Evolutionary conservation across 129 eudicot species (phyloP), one percentile per base, ranked within the genome.

Genomic region (Smallanthus sonchifolius): DNA sequence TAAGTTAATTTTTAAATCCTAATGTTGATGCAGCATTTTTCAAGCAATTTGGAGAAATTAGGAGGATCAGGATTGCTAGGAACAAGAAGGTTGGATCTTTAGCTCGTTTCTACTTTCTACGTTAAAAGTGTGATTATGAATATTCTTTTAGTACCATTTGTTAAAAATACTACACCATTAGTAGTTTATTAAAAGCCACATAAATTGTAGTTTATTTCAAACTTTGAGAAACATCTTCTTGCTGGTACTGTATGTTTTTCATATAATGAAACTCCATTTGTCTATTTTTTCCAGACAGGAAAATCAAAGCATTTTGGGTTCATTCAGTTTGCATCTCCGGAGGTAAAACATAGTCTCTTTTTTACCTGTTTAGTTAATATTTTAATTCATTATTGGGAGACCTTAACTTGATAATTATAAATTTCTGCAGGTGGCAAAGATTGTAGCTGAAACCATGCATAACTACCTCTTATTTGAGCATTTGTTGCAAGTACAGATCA

Each of bases 221-320:
- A 63, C 38, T 20, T 40, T 65, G 32, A 19, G 24, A 63, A 19
- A 30, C 35, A 24, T 42, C 57, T 15, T 49, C 4, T 20, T 48
- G 30, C 28, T 66, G 19, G 0, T 38, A 16, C 5, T 35, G 43
- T 39, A 4, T 17, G 20, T 19, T 32, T 7, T 77, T 49, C 10
- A 36, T 14, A 60, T 61, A 48, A n/a, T 11, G 10, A 15, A 15
- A 40, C 7, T 4, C 40, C 19, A 40, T 62, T 64, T 72, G 39
- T 62, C 10, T 16, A n/a, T 74, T 63, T 8, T 70, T 61, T 36
- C 1, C 89, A 93, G 98, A 93, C 98, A 0, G 98, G 95, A 81
- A 93, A 90, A 70, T 87, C 96, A 7, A 94, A 86, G 91, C 97
- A 94, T 83, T 94, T 88, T 74, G 98, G 98, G 49, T 94, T 94